These are phyloP conservation scores for Angomonas ambiguus DNA, from an alignment of 208 protist species.

Conservation along the genomic window DNA sequence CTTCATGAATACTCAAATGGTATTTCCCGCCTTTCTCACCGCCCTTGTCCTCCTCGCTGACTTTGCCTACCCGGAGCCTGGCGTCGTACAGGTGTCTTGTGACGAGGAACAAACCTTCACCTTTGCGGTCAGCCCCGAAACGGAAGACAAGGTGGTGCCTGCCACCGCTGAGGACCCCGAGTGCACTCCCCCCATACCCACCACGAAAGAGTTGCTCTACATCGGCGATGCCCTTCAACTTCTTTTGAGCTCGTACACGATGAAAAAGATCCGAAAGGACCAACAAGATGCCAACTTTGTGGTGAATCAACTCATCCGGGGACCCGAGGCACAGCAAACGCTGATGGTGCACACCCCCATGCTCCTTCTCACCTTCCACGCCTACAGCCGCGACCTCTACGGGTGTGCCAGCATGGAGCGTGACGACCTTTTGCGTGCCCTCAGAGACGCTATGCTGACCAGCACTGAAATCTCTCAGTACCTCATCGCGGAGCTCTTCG, in stretches of 20 bases:
- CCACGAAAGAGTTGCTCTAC: slow-evolving; percentile 22
- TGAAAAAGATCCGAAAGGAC: slow-evolving; percentile 8
- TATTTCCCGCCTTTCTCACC: slow-evolving; percentile 59
- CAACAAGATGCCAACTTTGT: slow-evolving; percentile 24
- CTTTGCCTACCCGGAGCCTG: slow-evolving; percentile 33
- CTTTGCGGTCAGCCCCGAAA: not conserved
- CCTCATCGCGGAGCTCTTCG: slow-evolving; percentile 79
- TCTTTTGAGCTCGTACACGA: slow-evolving; percentile 25
- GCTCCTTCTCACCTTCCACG: slow-evolving; percentile 58
- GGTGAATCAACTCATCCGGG: slow-evolving; percentile 43
- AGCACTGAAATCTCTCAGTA: slow-evolving; percentile 85
- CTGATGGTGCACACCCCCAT: slow-evolving; percentile 45
- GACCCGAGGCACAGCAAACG: slow-evolving; percentile 46
- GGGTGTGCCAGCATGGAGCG: slow-evolving; percentile 61
- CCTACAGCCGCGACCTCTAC: slow-evolving; percentile 75
- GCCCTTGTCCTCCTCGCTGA: slow-evolving; percentile 62
- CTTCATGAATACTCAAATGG: slow-evolving; percentile 31
- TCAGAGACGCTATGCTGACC: slow-evolving; percentile 85
- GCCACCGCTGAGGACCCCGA: not conserved
- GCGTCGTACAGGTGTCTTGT: not conserved
- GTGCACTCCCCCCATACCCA: not conserved
- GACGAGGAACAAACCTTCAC: not conserved
- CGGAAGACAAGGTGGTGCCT: too few relatives aligned
- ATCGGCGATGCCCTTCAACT: slow-evolving; percentile 38
- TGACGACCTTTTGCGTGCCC: slow-evolving; percentile 64